Conservation (phyloP, 345 rosid genomes). For the Rhodomyrtus tomentosa region DNA sequence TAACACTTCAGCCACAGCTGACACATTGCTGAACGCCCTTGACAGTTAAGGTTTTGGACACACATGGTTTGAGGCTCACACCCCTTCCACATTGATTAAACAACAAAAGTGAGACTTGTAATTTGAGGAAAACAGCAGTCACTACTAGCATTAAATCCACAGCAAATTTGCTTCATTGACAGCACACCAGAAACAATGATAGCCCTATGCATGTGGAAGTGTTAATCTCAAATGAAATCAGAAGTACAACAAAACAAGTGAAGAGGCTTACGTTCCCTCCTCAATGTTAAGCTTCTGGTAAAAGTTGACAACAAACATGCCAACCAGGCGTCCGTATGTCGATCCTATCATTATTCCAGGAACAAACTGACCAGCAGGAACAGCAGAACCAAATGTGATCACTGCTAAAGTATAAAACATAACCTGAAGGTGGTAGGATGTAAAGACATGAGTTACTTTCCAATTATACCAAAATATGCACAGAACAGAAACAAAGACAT, state of each 20-base stretch:
- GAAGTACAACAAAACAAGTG: not conserved
- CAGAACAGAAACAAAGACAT: not conserved
- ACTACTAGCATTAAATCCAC: not conserved
- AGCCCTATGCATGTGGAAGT: not conserved
- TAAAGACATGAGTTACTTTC: not conserved
- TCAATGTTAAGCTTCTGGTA: constrained; percentile 91
- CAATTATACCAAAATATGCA: not conserved
- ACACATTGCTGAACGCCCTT: not conserved
- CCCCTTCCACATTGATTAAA: not conserved
- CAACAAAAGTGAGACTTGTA: not conserved
- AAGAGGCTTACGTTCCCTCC: constrained; percentile 91
- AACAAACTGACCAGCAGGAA: constrained; percentile 98
- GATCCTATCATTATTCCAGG: constrained; percentile 99
- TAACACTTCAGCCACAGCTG: not conserved
- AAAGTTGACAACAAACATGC: constrained; percentile 85
- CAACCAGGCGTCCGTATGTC: constrained; percentile 96
- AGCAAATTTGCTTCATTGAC: not conserved
- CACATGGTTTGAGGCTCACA: not conserved
- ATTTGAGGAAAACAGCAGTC: not conserved
- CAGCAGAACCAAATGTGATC: constrained; percentile 93
- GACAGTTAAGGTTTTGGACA: not conserved
- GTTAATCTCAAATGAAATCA: not conserved
- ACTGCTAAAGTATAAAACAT: constrained; percentile 93
- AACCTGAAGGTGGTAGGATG: constrained; percentile 40
- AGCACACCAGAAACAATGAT: not conserved